Evolutionary conservation across 208 protist genomes (phyloP), one percentile per base, ranked within the genome.

Genomic region (Histomonas meleagridis): DNA sequence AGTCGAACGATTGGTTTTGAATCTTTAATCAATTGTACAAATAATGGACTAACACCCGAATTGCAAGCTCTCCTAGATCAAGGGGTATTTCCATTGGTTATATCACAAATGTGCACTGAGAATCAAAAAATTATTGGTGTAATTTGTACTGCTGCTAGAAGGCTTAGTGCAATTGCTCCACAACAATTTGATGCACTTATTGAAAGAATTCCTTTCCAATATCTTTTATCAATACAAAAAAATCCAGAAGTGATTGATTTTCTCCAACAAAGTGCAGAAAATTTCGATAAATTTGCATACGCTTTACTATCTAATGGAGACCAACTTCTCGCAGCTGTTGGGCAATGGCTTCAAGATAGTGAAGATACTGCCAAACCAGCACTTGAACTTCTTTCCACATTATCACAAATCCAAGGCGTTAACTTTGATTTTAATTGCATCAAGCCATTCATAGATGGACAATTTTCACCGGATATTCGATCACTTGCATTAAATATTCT

Each of bases 1-100:
- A 65, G n/a, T 65, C 60, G 60, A n/a, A 65, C 60, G n/a, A 65
- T 65, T n/a, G 60, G 60, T n/a, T n/a, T 65, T n/a, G 60, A 65
- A 65, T 32, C 60, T 65, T 65, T 65, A 65, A 28, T 65, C 7
- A 65, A 65, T 26, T 32, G 16, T 26, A 65, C 60, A n/a, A 28
- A 28, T 26, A 26, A 28, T n/a, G 16, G 16, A 12, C 7, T n/a
- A 3, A 65, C 16, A 5, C 60, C 60, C 7, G 60, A 65, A 32
- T 32, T n/a, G 7, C 60, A 65, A 65, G n/a, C 16, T 7, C 23
- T 65, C 3, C 7, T 65, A 32, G 60, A 65, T n/a, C 18, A 12
- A n/a, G 60, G 60, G 7, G 16, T 65, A 7, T 65, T 65, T 28
- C 60, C 60, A 5, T 5, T 65, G 3, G 60, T 65, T 65, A 65